phyloP scores from a whole-genome alignment of 371 early-diverging fungal genomes.

The Gilbertella persicaria region DNA sequence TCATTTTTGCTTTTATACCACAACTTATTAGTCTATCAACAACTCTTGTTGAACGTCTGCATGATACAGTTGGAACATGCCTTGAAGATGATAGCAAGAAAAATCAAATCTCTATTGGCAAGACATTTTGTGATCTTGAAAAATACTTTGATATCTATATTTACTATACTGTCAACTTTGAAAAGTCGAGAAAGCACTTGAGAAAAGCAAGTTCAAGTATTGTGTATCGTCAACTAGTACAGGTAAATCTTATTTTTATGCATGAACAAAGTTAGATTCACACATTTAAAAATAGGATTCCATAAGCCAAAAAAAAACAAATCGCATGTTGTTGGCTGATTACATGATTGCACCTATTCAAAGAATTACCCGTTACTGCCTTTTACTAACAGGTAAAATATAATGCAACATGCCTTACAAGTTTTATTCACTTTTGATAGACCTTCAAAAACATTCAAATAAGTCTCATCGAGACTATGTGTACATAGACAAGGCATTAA shows the following conservation, averaged over 20 bases:
- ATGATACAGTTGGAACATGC: constrained; percentile 2
- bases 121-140: constrained; percentile 29
- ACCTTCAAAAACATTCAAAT: constrained; percentile 45
- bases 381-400: constrained; percentile 47
- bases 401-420: constrained; percentile 1
- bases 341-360: constrained; percentile 61
- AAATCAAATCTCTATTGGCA: constrained; percentile 16
- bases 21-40: constrained; percentile 30
- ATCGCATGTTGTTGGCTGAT: constrained; percentile 41
- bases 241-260: constrained; percentile 7
- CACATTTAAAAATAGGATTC: constrained; percentile 16
- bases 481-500: constrained; percentile 37
- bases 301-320: constrained; percentile 30
- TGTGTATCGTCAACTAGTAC: constrained; percentile 35
- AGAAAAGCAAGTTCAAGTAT: constrained; percentile 30
- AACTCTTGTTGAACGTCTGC: constrained; percentile 18
- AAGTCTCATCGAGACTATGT: constrained; percentile 38
- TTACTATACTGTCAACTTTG: constrained; percentile 34
- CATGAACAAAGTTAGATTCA: background rate
- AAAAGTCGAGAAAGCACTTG: constrained; percentile 26
- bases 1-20: constrained; percentile 42
- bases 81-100: constrained; percentile 7
- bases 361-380: constrained; percentile 51
- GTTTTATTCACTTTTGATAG: constrained; percentile 23
- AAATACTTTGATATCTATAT: constrained; percentile 36